Evolutionary conservation across 2,329 filamentous ascomycete species (phyloP).

Genomic region (Stagonosporopsis chrysanthemi): DNA sequence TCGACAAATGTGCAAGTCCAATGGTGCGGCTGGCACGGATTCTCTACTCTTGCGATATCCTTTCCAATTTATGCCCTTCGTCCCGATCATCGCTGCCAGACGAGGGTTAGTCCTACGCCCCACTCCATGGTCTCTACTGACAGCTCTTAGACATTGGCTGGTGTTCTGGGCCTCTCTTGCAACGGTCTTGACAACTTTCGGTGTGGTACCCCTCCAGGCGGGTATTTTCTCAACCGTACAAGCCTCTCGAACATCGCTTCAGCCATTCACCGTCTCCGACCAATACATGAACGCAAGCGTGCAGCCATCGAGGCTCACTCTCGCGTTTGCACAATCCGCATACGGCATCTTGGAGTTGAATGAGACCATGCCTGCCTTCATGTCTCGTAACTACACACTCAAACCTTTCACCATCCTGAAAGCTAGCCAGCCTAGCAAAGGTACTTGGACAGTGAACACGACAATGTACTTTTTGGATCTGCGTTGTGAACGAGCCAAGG

Average conservation of each 20-base stretch:
- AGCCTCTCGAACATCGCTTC: too few relatives aligned
- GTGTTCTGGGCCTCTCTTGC: constrained; percentile 57
- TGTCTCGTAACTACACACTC: constrained; percentile 51
- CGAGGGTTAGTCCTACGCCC: background rate
- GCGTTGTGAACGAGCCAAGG: constrained; percentile 30
- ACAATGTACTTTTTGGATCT: constrained; percentile 43
- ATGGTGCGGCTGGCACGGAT: too few relatives aligned
- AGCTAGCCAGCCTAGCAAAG: constrained; percentile 17
- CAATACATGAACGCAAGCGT: too few relatives aligned
- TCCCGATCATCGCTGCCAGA: constrained; percentile 38
- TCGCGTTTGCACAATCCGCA: constrained; percentile 55
- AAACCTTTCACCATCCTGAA: constrained; percentile 49
- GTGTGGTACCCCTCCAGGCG: constrained; percentile 62
- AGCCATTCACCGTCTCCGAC: too few relatives aligned
- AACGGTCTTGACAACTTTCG: constrained; percentile 61
- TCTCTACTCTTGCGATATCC: constrained; percentile 65
- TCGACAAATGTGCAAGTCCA: too few relatives aligned
- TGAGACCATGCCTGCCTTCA: constrained; percentile 56
- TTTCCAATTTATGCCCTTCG: constrained; percentile 54
- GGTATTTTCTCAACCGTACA: constrained; percentile 60
- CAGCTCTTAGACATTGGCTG: constrained; percentile 57
- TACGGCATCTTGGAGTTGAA: constrained; percentile 58
- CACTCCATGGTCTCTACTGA: background rate
- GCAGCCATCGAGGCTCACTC: too few relatives aligned
- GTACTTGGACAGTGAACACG: constrained; percentile 33